Base-by-base conservation (phyloP, 768 basidiomycete species). In the Astraeus odoratus region DNA sequence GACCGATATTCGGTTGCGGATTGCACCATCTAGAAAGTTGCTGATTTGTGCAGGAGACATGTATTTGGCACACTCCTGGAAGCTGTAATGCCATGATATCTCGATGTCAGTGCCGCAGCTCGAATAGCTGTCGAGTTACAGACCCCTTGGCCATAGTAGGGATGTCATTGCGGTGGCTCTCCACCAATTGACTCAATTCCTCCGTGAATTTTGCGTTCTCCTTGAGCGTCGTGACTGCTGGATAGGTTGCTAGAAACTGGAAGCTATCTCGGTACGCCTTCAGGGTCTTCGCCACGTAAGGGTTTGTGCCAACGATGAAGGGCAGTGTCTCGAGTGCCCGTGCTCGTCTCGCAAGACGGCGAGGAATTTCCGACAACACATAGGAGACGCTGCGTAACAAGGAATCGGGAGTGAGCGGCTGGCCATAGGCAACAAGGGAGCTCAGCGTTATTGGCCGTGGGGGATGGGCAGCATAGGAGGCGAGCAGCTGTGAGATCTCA, bases 91-190 rank as follows among this genome's bases (percentile, higher is more conserved):
- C 24, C 15, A 31, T 13, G n/a, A 1, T 10, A 38, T 12, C n/a
- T 24, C 8, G 37, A 31, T 33, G 23, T n/a, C 18, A 48, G 34
- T 15, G n/a, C n/a, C n/a, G n/a, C n/a, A n/a, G n/a, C n/a, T n/a
- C n/a, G n/a, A n/a, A n/a, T n/a, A n/a, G 22, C 24, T 48, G 20
- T 22, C 41, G n/a, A 44, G 50, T 27, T 49, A 61, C 61, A 41
- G 51, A 83, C 88, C 91, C 91, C 66, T 90, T 91, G 3, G 91
- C 90, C 77, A 94, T 78, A 12, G 83, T 85, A 1, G 90, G 90
- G 40, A 94, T 88, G 60, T 94, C 92, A 63, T 93, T 84, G 1
- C 84, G 75, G 58, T 94, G 91, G 43, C 74, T 72, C 48, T 78
- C 76, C 3, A 94, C 89, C 16, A 94, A 65, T 27, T 73, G 70